A percentile compares a stretch with the other conserved stretches of the same genome.
Conservation (phyloP, 225 moss, liverwort and hornwort species). For the Marchantia paleacea region DNA sequence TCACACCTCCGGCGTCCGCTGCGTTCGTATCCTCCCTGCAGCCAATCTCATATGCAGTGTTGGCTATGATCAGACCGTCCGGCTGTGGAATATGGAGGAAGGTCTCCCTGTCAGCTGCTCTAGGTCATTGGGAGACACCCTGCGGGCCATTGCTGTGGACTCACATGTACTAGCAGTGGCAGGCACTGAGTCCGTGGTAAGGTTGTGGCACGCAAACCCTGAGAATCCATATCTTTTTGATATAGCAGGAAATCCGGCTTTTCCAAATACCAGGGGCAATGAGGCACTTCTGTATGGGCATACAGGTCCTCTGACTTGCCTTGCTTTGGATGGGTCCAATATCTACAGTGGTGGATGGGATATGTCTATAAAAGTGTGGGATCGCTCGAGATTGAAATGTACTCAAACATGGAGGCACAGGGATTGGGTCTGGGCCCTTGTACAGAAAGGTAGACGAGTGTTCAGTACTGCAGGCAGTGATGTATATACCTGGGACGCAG, state of each 20-base stretch:
- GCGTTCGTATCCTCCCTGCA: constrained; percentile 74
- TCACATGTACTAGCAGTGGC: constrained; percentile 68
- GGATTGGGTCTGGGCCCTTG: constrained; percentile 98
- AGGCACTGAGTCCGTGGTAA: constrained; percentile 60
- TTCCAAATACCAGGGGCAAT: constrained; percentile 37
- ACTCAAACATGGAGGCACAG: constrained; percentile 55
- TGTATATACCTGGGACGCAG: constrained; percentile 82
- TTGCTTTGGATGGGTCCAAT: constrained; percentile 61
- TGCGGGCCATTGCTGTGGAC: constrained; percentile 86
- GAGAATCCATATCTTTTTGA: constrained; percentile 74
- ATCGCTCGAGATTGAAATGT: constrained; percentile 52
- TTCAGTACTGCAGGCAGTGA: constrained; percentile 86
- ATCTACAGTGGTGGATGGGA: constrained; percentile 96
- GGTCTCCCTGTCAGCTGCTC: constrained; percentile 77
- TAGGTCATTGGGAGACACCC: constrained; percentile 69
- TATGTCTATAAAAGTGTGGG: constrained; percentile 86
- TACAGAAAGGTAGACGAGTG: constrained; percentile 62
- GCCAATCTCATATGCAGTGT: constrained; percentile 81
- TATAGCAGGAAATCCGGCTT: constrained; percentile 56
- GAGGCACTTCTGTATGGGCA: constrained; percentile 68
- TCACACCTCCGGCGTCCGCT: constrained; percentile 77
- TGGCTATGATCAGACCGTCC: constrained; percentile 82
- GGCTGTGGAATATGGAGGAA: constrained; percentile 94
- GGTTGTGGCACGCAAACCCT: constrained; percentile 67
- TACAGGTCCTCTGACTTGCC: constrained; percentile 79